These are phyloP conservation scores for Acacia pycnantha DNA, from an alignment of 331 rosid species.

Conservation along the genomic window DNA sequence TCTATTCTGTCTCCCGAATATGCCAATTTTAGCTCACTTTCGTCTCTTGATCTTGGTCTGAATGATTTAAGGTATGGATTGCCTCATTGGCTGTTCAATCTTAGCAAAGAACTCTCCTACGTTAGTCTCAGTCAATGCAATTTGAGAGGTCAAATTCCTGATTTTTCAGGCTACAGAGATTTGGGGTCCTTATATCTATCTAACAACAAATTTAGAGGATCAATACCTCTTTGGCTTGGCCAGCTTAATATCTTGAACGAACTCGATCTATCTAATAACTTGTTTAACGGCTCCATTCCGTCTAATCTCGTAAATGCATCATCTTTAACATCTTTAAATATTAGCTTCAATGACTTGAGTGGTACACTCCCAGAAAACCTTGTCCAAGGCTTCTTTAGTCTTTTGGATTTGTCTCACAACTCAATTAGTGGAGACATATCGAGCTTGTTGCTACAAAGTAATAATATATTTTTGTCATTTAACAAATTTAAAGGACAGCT, in stretches of 20 bases:
- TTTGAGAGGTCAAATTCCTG: not conserved
- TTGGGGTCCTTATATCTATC: not conserved
- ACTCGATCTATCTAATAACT: not conserved
- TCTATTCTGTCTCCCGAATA: not conserved
- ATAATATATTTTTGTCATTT: not conserved
- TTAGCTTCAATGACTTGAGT: not conserved
- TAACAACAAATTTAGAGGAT: not conserved
- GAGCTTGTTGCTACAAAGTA: too few species aligned
- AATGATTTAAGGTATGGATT: not conserved
- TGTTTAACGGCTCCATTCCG: not conserved
- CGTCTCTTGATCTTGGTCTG: not conserved
- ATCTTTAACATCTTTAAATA: not conserved
- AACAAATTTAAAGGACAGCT: not conserved
- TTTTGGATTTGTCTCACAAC: too few species aligned
- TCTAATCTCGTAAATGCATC: not conserved
- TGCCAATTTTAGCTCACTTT: not conserved
- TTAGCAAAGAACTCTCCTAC: not conserved
- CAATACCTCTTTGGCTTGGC: not conserved
- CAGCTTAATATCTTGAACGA: not conserved
- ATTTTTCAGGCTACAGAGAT: not conserved
- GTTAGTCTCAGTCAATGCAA: not conserved
- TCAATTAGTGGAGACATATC: too few species aligned
- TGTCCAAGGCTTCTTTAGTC: too few species aligned
- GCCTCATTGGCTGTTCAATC: not conserved
- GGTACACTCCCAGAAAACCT: not conserved